Evolutionary conservation across 495 filamentous ascomycete species (phyloP).

Genomic region (Penicillium fimorum): DNA sequence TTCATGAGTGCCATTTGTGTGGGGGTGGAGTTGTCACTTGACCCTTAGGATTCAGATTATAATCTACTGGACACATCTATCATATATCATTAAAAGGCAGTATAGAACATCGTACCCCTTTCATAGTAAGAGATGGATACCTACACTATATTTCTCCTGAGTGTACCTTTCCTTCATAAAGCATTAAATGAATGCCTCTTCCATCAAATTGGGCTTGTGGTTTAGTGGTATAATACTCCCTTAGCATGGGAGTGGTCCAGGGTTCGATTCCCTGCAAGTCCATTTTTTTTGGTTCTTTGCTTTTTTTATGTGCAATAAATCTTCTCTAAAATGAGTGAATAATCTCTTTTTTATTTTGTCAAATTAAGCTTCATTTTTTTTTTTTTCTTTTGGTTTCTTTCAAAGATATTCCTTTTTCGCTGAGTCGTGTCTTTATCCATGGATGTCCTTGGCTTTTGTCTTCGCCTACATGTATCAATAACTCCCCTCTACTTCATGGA

Average conservation of each 20-base stretch:
- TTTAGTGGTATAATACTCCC: slow-evolving; percentile 48
- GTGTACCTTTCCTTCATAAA: background rate
- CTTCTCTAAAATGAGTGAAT: background rate
- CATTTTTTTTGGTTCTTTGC: slow-evolving; percentile 35
- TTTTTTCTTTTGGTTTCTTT: too few relatives aligned
- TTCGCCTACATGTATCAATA: too few relatives aligned
- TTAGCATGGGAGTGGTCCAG: slow-evolving; percentile 56
- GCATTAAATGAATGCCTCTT: accelerated
- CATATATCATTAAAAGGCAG: background rate
- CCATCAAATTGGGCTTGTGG: slow-evolving; percentile 36
- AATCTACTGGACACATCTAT: background rate
- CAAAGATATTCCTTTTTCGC: too few relatives aligned
- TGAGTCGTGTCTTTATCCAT: too few relatives aligned
- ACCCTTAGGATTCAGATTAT: background rate
- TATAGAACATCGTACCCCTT: too few relatives aligned
- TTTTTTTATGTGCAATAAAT: background rate
- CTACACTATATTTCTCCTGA: too few relatives aligned
- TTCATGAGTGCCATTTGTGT: background rate
- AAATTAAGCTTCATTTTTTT: too few relatives aligned
- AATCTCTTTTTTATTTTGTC: slow-evolving; percentile 29
- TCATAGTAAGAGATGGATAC: too few relatives aligned
- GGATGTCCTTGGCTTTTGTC: too few relatives aligned
- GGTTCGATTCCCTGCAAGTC: slow-evolving; percentile 58
- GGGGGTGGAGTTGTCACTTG: background rate
- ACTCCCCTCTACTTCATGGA: too few relatives aligned